Base-by-base conservation (phyloP, 108 stramenopile genomes). In the Craspedostauros australis region DNA sequence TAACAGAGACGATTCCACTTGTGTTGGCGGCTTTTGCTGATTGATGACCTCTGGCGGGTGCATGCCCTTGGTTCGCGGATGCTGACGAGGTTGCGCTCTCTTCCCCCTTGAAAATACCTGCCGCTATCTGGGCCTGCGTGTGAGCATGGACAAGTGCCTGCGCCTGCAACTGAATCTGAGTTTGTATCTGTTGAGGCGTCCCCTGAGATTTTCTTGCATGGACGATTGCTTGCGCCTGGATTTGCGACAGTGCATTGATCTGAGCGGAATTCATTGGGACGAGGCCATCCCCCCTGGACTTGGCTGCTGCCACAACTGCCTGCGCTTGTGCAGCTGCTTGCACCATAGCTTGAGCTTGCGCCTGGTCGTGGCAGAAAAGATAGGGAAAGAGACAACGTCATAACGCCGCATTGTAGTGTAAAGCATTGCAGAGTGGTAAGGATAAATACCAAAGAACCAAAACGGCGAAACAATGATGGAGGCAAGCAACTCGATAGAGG, bases 251-350 rank as follows among this genome's bases (percentile, higher is more conserved):
- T 5, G 88, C 84, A 14, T 62, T 46, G 46, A 89, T 81, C 49
- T 89, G 84, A 11, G 75, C 67, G 12, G 78, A 58, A 49, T 69
- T 76, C 77, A 73, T 77, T 26, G 76, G 78, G 16, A 82, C 80
- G 16, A 89, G 60, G 2, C 83, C 83, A 53, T 80, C 84, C 20
- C 84, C 84, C 12, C 82, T 49, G 27, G 79, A 66, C 51, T 89
- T 89, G 56, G 84, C 84, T n/a, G 88, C 88, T 0, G 84, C 81
- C 8, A 90, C 88, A 4, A 90, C 88, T 6, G 88, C 88, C 67
- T 90, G 88, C 0, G 88, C 88, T 58, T 90, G 88, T 6, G 88
- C 88, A 7, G 88, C 88, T 27, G 84, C 82, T 60, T 90, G 88
- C 0, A 86, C 84, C 88, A 90, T 90, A 31, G 88, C 88, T 59